phyloP scores from a whole-genome alignment of 1,139 yeast species.

The Hemisphaericaspora lyxosophila region DNA sequence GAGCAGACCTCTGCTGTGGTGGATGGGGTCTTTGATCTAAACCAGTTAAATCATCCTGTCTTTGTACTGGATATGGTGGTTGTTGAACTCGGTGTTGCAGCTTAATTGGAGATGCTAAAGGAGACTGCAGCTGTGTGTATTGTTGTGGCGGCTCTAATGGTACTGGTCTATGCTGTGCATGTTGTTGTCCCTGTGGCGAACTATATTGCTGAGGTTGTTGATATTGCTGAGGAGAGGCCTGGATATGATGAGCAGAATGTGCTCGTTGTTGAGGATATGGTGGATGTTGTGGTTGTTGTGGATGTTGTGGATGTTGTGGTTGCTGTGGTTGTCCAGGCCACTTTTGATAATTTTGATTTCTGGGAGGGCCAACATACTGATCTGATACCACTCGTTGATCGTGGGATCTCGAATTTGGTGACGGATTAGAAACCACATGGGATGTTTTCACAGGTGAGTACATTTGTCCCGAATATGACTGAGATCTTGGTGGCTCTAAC shows the following conservation, averaged over 20 bases:
- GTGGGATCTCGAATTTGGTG: conserved; percentile 2
- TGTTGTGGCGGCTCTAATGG: conserved; percentile 6
- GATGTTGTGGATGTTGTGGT: conserved; percentile 8
- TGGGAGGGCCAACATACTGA: conserved; percentile 4
- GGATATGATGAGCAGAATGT: not conserved
- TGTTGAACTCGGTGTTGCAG: conserved; percentile 1
- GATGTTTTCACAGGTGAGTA: too few relatives aligned
- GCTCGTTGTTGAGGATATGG: conserved; percentile 6
- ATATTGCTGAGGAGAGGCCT: conserved; percentile 7
- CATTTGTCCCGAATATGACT: conserved; percentile 2
- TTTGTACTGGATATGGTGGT: conserved; percentile 11
- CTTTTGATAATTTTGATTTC: conserved; percentile 10
- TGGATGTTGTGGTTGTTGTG: conserved; percentile 5
- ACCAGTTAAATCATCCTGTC: conserved; percentile 10
- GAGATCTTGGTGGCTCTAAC: conserved; percentile 4
- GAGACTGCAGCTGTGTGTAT: conserved; percentile 6
- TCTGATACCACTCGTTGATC: conserved; percentile 1
- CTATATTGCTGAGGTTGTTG: conserved; percentile 10
- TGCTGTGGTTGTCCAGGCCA: conserved; percentile 9
- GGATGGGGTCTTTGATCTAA: conserved; percentile 9
- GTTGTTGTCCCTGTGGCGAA: conserved; percentile 9
- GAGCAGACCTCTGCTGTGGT: conserved; percentile 7
- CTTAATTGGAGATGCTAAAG: conserved; percentile 1
- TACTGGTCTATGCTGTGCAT: conserved; percentile 4
- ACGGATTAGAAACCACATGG: not conserved